phyloP scores from a whole-genome alignment of 1,284 basidiomycete genomes.

The Takashimella koratensis region DNA sequence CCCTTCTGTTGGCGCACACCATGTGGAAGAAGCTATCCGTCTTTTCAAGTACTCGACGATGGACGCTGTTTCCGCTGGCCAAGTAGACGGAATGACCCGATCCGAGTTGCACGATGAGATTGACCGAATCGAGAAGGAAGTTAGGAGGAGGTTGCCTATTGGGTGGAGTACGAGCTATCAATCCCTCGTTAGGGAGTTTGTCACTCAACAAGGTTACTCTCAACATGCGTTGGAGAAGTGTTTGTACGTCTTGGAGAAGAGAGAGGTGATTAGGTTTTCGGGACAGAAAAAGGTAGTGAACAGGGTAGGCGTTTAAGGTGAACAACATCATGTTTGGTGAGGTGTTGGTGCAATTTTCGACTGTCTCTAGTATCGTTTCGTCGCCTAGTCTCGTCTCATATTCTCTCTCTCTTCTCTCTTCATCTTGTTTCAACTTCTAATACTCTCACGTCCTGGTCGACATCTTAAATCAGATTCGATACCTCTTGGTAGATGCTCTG shows the following conservation, averaged over 20 bases:
- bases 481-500: too few relatives aligned
- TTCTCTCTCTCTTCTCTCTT: too few relatives aligned
- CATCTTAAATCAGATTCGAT: too few relatives aligned
- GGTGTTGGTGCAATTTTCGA: too few relatives aligned
- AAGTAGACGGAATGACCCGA: slow-evolving; percentile 84
- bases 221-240: slow-evolving; percentile 90
- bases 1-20: slow-evolving; percentile 80
- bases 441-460: too few relatives aligned
- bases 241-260: slow-evolving; percentile 88
- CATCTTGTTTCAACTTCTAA: too few relatives aligned
- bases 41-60: slow-evolving; percentile 99
- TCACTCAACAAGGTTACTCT: slow-evolving; percentile 84
- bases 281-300: slow-evolving; percentile 57
- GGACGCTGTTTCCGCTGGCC: slow-evolving; percentile 91
- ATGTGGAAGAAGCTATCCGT: slow-evolving; percentile 97
- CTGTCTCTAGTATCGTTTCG: too few relatives aligned
- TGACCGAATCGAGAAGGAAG: slow-evolving; percentile 84
- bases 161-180: slow-evolving; percentile 97
- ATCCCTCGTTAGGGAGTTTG: slow-evolving; percentile 91
- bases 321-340: too few relatives aligned
- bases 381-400: too few relatives aligned
- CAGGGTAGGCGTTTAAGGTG: slow-evolving; percentile 36
- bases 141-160: slow-evolving; percentile 81
- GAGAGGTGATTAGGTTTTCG: slow-evolving; percentile 88
- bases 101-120: slow-evolving; percentile 94